Evolutionary conservation across 1,284 basidiomycete species (phyloP).

Genomic region (Marasmius oreades): DNA sequence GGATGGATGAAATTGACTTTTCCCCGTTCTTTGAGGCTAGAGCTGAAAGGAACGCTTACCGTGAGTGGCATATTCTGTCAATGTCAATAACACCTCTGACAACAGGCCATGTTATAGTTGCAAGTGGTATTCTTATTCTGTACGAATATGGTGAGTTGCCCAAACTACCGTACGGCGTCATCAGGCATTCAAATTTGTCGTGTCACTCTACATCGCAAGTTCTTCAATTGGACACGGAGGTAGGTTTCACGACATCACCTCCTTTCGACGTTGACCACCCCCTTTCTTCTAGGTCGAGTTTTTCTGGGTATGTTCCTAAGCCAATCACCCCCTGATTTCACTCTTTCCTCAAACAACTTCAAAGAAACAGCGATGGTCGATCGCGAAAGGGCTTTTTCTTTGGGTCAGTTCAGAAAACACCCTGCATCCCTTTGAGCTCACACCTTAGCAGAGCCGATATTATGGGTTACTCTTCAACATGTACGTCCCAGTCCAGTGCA

Average conservation of each 20-base stretch:
- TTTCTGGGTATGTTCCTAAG: not conserved
- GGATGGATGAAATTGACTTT: not conserved
- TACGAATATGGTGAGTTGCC: slow-evolving; percentile 7
- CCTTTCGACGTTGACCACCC: not conserved
- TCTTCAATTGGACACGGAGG: not conserved
- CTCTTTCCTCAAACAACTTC: not conserved
- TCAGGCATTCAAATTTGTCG: too few relatives aligned
- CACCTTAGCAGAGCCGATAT: too few relatives aligned
- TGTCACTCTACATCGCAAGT: too few relatives aligned
- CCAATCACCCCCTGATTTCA: not conserved
- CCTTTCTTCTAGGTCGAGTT: too few relatives aligned
- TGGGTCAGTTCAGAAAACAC: too few relatives aligned
- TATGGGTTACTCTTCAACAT: slow-evolving; percentile 8
- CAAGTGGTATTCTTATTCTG: slow-evolving; percentile 2
- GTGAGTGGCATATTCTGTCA: slow-evolving; percentile 2
- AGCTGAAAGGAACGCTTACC: not conserved
- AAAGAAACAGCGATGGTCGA: slow-evolving; percentile 6
- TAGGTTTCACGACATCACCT: not conserved
- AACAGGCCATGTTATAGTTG: too few relatives aligned
- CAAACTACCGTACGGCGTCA: too few relatives aligned
- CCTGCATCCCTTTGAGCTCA: too few relatives aligned
- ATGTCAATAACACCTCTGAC: not conserved
- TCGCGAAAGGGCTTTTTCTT: too few relatives aligned
- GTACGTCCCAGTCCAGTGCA: slow-evolving; percentile 5
- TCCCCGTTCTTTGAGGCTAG: not conserved